Evolutionary conservation across 1,139 yeast genomes (phyloP).

Genomic region (Sugiyamaella castrensis): DNA sequence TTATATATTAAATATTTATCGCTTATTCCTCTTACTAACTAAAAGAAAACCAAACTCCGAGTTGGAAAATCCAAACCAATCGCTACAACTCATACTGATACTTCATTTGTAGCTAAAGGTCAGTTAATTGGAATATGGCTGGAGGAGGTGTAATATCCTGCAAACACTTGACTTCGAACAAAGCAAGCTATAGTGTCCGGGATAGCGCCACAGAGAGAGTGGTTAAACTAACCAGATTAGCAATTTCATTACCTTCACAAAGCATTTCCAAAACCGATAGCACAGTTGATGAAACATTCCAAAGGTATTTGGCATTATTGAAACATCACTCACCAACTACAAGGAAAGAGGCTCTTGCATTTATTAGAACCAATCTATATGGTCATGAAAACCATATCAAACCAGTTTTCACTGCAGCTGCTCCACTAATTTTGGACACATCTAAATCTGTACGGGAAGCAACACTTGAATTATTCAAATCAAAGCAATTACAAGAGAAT

Average conservation of each 20-base stretch:
- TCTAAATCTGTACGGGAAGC: slow-evolving; percentile 63
- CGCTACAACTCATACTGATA: slow-evolving; percentile 76
- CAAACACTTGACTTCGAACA: too few species aligned
- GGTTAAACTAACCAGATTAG: not conserved
- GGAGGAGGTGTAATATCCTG: not conserved
- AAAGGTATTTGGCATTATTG: slow-evolving; percentile 52
- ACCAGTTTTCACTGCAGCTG: slow-evolving; percentile 53
- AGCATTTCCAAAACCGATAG: slow-evolving; percentile 23
- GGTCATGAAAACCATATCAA: slow-evolving; percentile 43
- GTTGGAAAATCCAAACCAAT: slow-evolving; percentile 81
- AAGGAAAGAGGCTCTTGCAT: slow-evolving; percentile 65
- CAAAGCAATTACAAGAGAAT: slow-evolving; percentile 27
- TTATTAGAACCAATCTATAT: slow-evolving; percentile 25
- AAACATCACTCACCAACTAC: slow-evolving; percentile 76
- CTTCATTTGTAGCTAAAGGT: slow-evolving; percentile 71
- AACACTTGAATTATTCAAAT: slow-evolving; percentile 50
- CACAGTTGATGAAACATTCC: slow-evolving; percentile 33
- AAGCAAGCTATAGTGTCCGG: too few species aligned
- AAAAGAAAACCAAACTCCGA: slow-evolving; percentile 69
- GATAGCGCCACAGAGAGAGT: too few species aligned
- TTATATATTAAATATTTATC: slow-evolving; percentile 1
- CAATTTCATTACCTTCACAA: slow-evolving; percentile 37
- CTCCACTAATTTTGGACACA: slow-evolving; percentile 60
- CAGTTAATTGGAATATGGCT: not conserved
- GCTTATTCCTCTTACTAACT: not conserved